Evolutionary conservation across 352 stramenopile genomes (phyloP), one percentile per base, ranked within the genome.

Genomic region (Pythium guiyangense): DNA sequence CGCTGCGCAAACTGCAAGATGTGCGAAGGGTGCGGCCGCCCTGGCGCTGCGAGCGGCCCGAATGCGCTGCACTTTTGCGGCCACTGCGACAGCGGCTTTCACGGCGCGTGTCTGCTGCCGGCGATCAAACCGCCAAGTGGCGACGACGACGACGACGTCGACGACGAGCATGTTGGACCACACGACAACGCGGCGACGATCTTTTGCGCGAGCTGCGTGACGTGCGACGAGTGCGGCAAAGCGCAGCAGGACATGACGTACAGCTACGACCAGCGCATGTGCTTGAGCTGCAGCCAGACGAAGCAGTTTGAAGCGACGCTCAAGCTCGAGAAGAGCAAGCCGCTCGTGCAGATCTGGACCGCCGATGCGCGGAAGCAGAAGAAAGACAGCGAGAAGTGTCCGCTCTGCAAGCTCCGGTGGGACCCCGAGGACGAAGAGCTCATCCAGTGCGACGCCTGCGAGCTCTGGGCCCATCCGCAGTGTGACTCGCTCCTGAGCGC

Each of bases 1-100:
- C 80, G 94, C 22, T 99, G 96, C 65, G 69, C 66, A 0, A 99
- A 98, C 71, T 99, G 96, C 69, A 97, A 97, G 54, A 86, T 98
- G 60, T 99, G 96, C 62, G 93, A 98, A 61, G 74, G 97, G 34
- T 98, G 91, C 39, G 88, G 89, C 2, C 74, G 82, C 51, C 73
- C 82, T 17, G 74, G 63, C 2, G 47, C 46, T 27, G 42, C 42
- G 42, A 25, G 6, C 3, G 20, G 17, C 14, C 17, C 42, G 9
- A 47, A 42, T 39, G 52, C 29, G 29, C 52, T 84, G 26, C 46
- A 75, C 10, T 48, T 74, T 18, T 86, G 73, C 17, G 63, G 65
- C 25, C 57, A 79, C 49, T 90, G 79, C 57, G 67, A 84, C 54
- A 74, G 73, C 48, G 73, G 78, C 0, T 87, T 73, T 46, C 79